Conservation (phyloP, 2,329 filamentous ascomycete genomes). For the Colletotrichum aenigma region DNA sequence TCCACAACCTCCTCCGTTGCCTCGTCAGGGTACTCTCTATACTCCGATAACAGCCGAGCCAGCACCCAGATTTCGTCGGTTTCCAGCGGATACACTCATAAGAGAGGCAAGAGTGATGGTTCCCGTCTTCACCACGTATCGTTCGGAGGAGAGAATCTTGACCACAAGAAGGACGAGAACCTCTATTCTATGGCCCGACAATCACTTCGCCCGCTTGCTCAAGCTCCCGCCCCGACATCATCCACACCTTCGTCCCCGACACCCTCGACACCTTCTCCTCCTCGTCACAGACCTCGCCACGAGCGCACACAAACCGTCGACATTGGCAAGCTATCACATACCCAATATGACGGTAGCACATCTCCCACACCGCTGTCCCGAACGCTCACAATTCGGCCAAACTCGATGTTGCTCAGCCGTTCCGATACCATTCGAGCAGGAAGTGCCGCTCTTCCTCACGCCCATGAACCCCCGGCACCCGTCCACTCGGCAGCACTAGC, state of each 20-base stretch:
- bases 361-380: conserved; percentile 49
- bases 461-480: conserved; percentile 34
- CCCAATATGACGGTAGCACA: conserved; percentile 44
- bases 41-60: conserved; percentile 64
- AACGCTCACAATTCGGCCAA: conserved; percentile 53
- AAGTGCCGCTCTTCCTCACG: conserved; percentile 33
- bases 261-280: conserved; percentile 30
- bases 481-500: conserved; percentile 54
- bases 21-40: conserved; percentile 70
- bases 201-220: conserved; percentile 76
- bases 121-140: conserved; percentile 48
- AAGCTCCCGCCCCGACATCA: conserved; percentile 58
- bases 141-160: conserved; percentile 32
- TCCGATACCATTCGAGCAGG: conserved; percentile 55
- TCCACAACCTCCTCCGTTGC: conserved; percentile 75
- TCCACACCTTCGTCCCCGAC: conserved; percentile 30
- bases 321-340: conserved; percentile 58
- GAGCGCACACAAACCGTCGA: conserved; percentile 70
- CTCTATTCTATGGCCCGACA: conserved; percentile 76
- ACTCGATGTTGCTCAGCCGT: conserved; percentile 64
- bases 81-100: conserved; percentile 72
- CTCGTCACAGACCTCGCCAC: conserved; percentile 44
- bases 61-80: conserved; percentile 76
- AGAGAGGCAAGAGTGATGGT: conserved; percentile 78
- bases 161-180: conserved; percentile 49